Base-by-base conservation (phyloP, 2,329 filamentous ascomycete genomes). In the Bipolaris victoriae region DNA sequence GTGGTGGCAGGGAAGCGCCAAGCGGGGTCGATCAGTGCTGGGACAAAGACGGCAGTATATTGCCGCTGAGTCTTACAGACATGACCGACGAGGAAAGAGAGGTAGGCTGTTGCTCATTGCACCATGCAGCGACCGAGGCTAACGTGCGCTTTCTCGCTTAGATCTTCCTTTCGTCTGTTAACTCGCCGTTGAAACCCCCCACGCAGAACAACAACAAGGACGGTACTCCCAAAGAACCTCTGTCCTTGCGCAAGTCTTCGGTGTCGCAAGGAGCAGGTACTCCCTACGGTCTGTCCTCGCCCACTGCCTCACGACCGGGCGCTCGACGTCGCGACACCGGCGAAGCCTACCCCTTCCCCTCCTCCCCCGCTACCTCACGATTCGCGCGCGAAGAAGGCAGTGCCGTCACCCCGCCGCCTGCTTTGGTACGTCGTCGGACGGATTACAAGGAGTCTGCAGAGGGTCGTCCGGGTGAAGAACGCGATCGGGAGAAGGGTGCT, bases 21-120 rank as follows among this genome's bases (percentile, higher is more conserved):
- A 86, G 90, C 70, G 92, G 94, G 43, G 91, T 93, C n/a, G 92
- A 95, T 61, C 86, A 94, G 40, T 98, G 93, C 76, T 99, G 94
- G 95, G 91, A 96, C 71, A 79, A 84, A 57, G 83, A 84, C 58
- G 92, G 90, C 22, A 83, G 84, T 51, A 83, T 87, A 43, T 84
- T 86, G 62, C 92, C 93, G 6, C 81, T 97, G 63, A 87, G 87
- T 29, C 76, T 97, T 63, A 83, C 86, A 60, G 87, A 90, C 41
- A 87, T 96, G 86, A 84, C 82, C 31, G 85, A 88, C 45, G 85
- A 87, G 51, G 87, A 89, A 77, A 84, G 81, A 78, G 85, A 88
- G 79, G 86, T 88, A 73, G 53, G 69, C 62, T 83, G 60, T 18
- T 18, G 31, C 40, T 45, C 20, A 53, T 45, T 43, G 36, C 33